phyloP scores from a whole-genome alignment of 2,329 filamentous ascomycete genomes.

The Triangularia verruculosa region DNA sequence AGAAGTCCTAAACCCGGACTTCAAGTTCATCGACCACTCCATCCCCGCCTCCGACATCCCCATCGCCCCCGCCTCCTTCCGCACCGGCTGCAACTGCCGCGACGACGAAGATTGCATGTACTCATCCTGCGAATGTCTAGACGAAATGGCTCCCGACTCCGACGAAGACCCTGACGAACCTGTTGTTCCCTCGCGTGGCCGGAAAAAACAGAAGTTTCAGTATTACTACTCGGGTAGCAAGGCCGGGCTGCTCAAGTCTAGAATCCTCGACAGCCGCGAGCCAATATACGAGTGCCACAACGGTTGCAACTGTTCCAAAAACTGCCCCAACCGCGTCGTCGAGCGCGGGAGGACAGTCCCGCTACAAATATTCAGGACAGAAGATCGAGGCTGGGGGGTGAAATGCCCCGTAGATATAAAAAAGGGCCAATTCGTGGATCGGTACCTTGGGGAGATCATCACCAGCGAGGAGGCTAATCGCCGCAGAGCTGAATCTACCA shows the following conservation, averaged over 20 bases:
- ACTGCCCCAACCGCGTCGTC: slow-evolving; percentile 73
- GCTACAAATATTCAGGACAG: slow-evolving; percentile 74
- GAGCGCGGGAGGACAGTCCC: slow-evolving; percentile 68
- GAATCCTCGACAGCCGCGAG: slow-evolving; percentile 50
- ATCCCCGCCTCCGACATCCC: slow-evolving; percentile 59
- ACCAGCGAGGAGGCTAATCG: slow-evolving; percentile 61
- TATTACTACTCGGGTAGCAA: slow-evolving; percentile 58
- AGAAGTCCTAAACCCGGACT: slow-evolving; percentile 56
- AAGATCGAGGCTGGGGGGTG: slow-evolving; percentile 73
- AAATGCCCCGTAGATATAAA: slow-evolving; percentile 62
- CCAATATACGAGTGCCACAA: slow-evolving; percentile 80
- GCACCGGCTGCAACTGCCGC: slow-evolving; percentile 66
- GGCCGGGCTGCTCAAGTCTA: slow-evolving; percentile 50
- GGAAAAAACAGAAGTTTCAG: slow-evolving; percentile 48
- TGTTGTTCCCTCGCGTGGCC: slow-evolving; percentile 35
- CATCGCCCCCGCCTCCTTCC: slow-evolving; percentile 58
- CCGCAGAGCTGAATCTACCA: slow-evolving; percentile 55
- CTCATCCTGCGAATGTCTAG: slow-evolving; percentile 62
- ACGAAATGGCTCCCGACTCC: slow-evolving; percentile 54
- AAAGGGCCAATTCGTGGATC: slow-evolving; percentile 75
- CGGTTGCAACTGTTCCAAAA: slow-evolving; percentile 60
- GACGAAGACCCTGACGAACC: slow-evolving; percentile 51
- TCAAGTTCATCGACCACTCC: slow-evolving; percentile 65
- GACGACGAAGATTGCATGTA: slow-evolving; percentile 65
- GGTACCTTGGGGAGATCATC: slow-evolving; percentile 72